These are phyloP conservation scores for Sarocladium strictum DNA, from an alignment of 2,329 filamentous ascomycete species.

Conservation along the genomic window DNA sequence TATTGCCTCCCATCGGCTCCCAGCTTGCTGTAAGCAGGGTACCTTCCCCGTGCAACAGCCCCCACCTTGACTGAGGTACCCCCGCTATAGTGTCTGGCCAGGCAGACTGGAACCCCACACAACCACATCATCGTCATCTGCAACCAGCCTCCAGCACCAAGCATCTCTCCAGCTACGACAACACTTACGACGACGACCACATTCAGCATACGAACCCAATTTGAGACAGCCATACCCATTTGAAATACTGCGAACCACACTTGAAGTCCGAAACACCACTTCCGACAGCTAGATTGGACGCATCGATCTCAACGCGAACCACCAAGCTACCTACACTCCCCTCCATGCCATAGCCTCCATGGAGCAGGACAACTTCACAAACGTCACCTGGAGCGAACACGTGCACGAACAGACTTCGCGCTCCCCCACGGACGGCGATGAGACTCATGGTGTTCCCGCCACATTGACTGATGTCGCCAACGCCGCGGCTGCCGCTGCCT, in stretches of 20 bases:
- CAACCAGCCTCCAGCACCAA: not conserved
- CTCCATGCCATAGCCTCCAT: conserved; percentile 22
- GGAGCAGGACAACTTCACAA: conserved; percentile 70
- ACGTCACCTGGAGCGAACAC: conserved; percentile 70
- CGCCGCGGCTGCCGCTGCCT: conserved; percentile 18
- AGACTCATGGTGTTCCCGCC: conserved; percentile 22
- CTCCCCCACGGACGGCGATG: conserved; percentile 16
- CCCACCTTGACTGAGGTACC: not conserved
- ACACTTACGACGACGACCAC: not conserved
- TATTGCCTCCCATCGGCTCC: too few relatives aligned
- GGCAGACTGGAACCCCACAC: not conserved
- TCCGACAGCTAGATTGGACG: too few relatives aligned
- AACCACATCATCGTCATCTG: conserved; percentile 8
- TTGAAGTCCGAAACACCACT: too few relatives aligned
- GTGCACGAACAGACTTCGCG: conserved; percentile 31
- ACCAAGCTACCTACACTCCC: not conserved
- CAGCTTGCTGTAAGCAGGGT: not conserved
- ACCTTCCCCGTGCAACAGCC: not conserved
- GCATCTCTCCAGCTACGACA: not conserved
- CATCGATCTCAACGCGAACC: conserved; percentile 26
- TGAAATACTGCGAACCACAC: too few relatives aligned
- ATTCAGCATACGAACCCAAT: not conserved
- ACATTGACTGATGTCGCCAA: conserved; percentile 5
- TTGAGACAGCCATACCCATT: too few relatives aligned
- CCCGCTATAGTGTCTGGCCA: not conserved